These are phyloP conservation scores for Clitoria ternatea DNA, from an alignment of 306 rosid species.

Conservation along the genomic window DNA sequence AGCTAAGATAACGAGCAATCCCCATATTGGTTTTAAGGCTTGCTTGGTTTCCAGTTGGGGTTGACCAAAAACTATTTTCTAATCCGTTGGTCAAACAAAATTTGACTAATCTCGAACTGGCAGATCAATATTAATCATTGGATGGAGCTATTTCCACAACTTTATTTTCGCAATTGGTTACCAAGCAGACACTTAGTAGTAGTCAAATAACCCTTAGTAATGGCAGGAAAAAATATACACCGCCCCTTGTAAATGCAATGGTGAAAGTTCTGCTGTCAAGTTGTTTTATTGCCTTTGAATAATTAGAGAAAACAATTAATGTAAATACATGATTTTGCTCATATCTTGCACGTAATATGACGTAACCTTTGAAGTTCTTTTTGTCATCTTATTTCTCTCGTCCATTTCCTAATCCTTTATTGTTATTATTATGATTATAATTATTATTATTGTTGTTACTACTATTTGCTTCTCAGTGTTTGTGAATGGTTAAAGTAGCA, in stretches of 20 bases:
- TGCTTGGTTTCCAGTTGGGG: neutral
- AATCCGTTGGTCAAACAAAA: too few species aligned
- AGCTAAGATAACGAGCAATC: constrained; percentile 1
- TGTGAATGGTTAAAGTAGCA: neutral
- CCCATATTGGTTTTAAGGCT: neutral
- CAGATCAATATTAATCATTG: too few species aligned
- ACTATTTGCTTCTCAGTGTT: too few species aligned
- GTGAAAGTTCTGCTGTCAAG: neutral
- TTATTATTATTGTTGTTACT: too few species aligned
- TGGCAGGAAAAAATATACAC: neutral
- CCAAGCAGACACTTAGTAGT: too few species aligned
- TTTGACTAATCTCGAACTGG: too few species aligned
- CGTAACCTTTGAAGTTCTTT: neutral
- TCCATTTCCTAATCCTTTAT: too few species aligned
- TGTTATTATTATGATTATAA: too few species aligned
- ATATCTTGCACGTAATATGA: neutral
- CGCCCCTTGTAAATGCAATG: neutral
- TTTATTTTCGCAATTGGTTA: too few species aligned
- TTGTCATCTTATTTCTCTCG: neutral
- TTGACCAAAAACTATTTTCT: too few species aligned
- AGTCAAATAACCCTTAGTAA: neutral
- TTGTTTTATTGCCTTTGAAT: neutral
- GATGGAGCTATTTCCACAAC: too few species aligned
- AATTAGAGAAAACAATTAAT: neutral
- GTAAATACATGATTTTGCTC: neutral